Base-by-base conservation (phyloP, 495 filamentous ascomycete species). In the Lasiosphaeria miniovina region DNA sequence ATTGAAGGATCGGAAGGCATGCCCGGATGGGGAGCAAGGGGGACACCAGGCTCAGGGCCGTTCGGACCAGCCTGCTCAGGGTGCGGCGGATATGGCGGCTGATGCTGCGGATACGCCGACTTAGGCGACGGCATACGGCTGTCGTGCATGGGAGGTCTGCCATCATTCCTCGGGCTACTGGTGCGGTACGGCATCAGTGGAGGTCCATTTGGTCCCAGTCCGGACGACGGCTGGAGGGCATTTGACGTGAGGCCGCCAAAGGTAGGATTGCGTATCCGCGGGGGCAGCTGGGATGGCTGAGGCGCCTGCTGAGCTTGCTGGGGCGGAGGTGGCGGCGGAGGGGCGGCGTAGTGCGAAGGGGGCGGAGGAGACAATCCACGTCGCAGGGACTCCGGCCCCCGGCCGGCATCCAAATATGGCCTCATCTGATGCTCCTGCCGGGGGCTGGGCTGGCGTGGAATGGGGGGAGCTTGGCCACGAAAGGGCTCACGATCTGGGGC, bases 111-210 rank as follows among this genome's bases (percentile, higher is more conserved):
- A 67, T 95, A 96, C 40, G 81, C 84, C 52, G 88, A 86, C 59
- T 88, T 89, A 33, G 93, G 90, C 10, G 94, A 96, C 14, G 91
- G 85, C 63, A 90, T 87, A 35, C 89, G 85, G 65, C 89, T 88
- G 58, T 97, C 93, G 63, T 92, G 84, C 66, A 96, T 85, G 0
- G 92, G 90, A 50, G 91, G 86, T 24, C 73, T 69, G 54, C 93
- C 88, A 55, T 97, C 93, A 38, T 88, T 84, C 33, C 88, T 84
- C 43, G 93, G 93, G 66, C 88, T 94, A 62, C 85, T 86, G 36
- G 74, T 72, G 61, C 96, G 91, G 60, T 92, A 84, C 56, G 96
- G 84, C 51, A 94, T 91, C 60, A 92, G 80, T 8, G 75, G 90
- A 4, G 71, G 68, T 2, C 74, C 73, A 40, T 73, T 75, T 14